Conservation (phyloP, 1,284 basidiomycete species). For the Sparassis latifolia region DNA sequence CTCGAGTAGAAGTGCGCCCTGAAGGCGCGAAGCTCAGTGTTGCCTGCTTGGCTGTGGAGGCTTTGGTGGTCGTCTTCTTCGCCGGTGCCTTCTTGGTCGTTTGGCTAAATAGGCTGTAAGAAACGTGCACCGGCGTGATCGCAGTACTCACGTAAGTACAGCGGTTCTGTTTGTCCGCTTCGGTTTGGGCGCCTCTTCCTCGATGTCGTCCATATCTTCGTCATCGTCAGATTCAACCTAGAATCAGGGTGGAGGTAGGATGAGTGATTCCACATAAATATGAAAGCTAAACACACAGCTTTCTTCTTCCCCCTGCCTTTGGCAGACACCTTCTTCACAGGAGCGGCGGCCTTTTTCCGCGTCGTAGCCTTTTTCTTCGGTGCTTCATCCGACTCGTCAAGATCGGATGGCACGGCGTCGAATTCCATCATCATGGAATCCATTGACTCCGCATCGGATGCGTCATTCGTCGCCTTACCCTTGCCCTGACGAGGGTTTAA, state of each 20-base stretch:
- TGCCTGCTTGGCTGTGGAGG: conserved; percentile 37
- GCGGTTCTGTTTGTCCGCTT: conserved; percentile 65
- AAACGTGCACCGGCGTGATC: neutral
- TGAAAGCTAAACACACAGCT: conserved; percentile 26
- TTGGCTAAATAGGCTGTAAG: conserved; percentile 21
- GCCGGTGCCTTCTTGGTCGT: conserved; percentile 54
- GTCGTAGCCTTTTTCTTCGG: conserved; percentile 41
- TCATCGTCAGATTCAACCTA: conserved; percentile 35
- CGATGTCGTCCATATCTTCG: conserved; percentile 52
- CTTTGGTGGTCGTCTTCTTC: conserved; percentile 37
- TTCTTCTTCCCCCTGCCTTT: conserved; percentile 46
- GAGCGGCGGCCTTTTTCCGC: conserved; percentile 26
- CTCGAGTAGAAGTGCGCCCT: conserved; percentile 37
- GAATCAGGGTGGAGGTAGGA: neutral
- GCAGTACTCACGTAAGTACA: conserved; percentile 45
- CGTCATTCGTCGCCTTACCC: conserved; percentile 38
- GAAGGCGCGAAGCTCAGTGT: conserved; percentile 61
- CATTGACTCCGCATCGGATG: conserved; percentile 47
- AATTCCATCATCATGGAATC: conserved; percentile 65
- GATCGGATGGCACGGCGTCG: conserved; percentile 20
- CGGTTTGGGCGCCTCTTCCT: conserved; percentile 39
- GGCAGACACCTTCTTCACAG: conserved; percentile 29
- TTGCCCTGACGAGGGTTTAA: conserved; percentile 24
- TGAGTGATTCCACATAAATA: neutral
- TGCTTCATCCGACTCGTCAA: conserved; percentile 39